Evolutionary conservation across 2,329 filamentous ascomycete genomes (phyloP).

Genomic region (Colletotrichum simmondsii): DNA sequence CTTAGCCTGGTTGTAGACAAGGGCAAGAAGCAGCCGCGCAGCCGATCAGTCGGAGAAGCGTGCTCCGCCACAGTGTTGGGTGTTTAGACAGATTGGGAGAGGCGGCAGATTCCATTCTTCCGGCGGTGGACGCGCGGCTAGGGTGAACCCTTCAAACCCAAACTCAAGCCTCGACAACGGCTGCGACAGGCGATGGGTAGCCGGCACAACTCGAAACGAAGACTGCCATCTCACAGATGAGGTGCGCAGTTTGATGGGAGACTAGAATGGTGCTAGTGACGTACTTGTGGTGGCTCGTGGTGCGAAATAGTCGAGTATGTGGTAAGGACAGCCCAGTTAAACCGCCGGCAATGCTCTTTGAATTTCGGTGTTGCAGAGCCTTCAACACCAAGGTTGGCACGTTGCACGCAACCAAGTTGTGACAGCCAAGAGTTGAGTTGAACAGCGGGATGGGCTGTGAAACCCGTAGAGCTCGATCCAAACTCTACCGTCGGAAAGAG

Average conservation of each 20-base stretch:
- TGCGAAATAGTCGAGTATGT: background rate
- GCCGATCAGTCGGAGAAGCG: background rate
- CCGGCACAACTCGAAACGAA: conserved; percentile 9
- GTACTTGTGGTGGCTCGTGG: background rate
- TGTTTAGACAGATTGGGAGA: background rate
- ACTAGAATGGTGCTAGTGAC: background rate
- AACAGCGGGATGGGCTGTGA: conserved; percentile 9
- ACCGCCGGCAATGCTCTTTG: background rate
- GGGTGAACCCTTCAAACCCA: conserved; percentile 12
- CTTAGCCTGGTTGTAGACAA: background rate
- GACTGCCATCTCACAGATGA: background rate
- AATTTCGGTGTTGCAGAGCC: background rate
- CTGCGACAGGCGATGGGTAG: conserved; percentile 1
- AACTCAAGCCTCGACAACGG: background rate
- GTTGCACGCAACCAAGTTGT: background rate
- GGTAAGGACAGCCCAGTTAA: background rate
- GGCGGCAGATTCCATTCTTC: background rate
- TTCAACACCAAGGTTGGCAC: background rate
- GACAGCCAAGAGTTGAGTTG: conserved; percentile 14
- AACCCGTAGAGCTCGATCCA: conserved; percentile 17
- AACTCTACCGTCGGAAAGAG: background rate
- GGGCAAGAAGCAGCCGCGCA: background rate
- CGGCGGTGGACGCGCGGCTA: background rate
- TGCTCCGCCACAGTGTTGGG: background rate
- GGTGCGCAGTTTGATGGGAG: no score